Evolutionary conservation across 352 stramenopile species (phyloP).

Genomic region (Plasmopara muralis): DNA sequence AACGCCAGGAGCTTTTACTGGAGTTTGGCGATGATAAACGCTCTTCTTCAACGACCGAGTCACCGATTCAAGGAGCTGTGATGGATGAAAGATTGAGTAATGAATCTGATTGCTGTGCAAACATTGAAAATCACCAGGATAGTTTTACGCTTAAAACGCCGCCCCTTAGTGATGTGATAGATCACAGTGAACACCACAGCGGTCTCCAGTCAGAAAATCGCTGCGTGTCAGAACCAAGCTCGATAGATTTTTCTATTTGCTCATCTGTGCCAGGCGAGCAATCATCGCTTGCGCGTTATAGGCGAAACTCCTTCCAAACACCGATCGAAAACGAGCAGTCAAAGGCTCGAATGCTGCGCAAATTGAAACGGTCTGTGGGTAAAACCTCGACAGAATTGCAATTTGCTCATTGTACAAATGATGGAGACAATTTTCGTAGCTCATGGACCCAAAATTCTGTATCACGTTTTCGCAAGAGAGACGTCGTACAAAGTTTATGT

Average conservation of each 20-base stretch:
- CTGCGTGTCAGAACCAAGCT: slow-evolving; percentile 26
- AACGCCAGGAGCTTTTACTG: slow-evolving; percentile 29
- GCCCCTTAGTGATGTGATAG: slow-evolving; percentile 14
- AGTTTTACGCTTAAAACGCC: slow-evolving; percentile 16
- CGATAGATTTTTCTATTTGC: slow-evolving; percentile 26
- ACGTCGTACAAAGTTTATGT: slow-evolving; percentile 55
- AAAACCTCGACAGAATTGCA: slow-evolving; percentile 6
- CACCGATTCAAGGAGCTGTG: slow-evolving; percentile 18
- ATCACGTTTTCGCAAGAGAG: slow-evolving; percentile 53
- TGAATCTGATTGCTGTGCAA: slow-evolving; percentile 6
- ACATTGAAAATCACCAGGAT: slow-evolving; percentile 11
- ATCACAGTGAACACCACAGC: slow-evolving; percentile 2
- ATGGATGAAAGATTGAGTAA: slow-evolving; percentile 8
- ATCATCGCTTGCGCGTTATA: slow-evolving; percentile 25
- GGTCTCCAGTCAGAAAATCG: slow-evolving; percentile 10
- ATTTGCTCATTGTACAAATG: slow-evolving; percentile 9
- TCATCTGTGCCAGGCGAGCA: slow-evolving; percentile 32
- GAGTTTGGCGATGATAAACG: slow-evolving; percentile 29
- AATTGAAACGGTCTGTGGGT: slow-evolving; percentile 46
- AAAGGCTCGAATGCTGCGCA: slow-evolving; percentile 56
- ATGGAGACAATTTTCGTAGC: slow-evolving; percentile 12
- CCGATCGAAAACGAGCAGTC: slow-evolving; percentile 59
- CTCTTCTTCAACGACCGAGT: slow-evolving; percentile 34
- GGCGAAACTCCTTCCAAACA: slow-evolving; percentile 36
- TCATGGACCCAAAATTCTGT: slow-evolving; percentile 7